Conservation (phyloP, 2,329 filamentous ascomycete genomes). For the Ophiostoma piceae region DNA sequence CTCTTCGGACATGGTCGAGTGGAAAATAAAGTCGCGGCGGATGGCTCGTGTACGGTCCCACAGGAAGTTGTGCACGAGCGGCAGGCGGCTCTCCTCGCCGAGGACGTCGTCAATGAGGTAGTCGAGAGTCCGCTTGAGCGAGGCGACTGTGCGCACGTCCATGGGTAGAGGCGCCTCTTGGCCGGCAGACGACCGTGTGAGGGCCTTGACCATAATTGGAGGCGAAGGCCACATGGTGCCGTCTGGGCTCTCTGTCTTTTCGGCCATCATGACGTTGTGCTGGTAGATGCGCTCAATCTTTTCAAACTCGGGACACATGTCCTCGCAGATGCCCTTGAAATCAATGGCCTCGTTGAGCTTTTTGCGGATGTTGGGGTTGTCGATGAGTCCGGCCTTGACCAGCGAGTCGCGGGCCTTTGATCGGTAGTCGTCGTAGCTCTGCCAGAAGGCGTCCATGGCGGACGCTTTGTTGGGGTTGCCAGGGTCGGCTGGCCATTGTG, state of each 20-base stretch:
- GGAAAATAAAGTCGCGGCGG: conserved; percentile 63
- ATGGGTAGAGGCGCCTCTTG: conserved; percentile 63
- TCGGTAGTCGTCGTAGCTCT: conserved; percentile 53
- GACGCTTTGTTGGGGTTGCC: conserved; percentile 48
- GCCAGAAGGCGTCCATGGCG: conserved; percentile 51
- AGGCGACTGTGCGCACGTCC: conserved; percentile 58
- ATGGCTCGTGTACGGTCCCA: conserved; percentile 66
- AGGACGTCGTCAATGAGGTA: conserved; percentile 59
- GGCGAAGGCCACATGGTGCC: conserved; percentile 45
- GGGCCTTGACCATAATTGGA: conserved; percentile 59
- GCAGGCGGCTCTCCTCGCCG: conserved; percentile 48
- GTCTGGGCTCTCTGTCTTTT: conserved; percentile 43
- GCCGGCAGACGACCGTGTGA: conserved; percentile 62
- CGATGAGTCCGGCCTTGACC: conserved; percentile 56
- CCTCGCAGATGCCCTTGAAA: conserved; percentile 63
- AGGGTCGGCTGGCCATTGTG: conserved; percentile 51
- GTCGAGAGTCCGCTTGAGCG: conserved; percentile 55
- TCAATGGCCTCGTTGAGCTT: conserved; percentile 58
- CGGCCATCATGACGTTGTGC: conserved; percentile 51
- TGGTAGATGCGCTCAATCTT: conserved; percentile 59
- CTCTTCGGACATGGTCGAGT: conserved; percentile 53
- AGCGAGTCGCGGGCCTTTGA: conserved; percentile 52
- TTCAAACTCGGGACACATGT: conserved; percentile 66
- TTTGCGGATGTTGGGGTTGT: conserved; percentile 60
- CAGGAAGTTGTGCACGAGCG: conserved; percentile 55